A percentile compares a stretch with the other conserved stretches of the same genome.
phyloP scores from a whole-genome alignment of 2,329 filamentous ascomycete species.

The Colletotrichum sp. region DNA sequence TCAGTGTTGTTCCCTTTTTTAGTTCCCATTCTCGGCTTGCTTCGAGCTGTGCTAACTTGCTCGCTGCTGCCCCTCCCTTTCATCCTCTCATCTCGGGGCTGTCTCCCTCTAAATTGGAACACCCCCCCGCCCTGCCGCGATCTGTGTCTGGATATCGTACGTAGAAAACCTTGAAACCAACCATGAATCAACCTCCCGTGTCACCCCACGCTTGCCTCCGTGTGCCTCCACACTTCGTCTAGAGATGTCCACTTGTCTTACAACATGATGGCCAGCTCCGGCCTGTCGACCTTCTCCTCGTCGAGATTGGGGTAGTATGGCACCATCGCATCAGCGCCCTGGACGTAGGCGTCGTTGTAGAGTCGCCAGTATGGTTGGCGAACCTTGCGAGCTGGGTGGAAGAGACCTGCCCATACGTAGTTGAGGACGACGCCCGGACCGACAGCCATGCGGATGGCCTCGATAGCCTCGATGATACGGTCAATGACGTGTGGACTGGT shows the following conservation, averaged over 20 bases:
- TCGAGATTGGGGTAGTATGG: conserved; percentile 92
- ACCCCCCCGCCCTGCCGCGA: background rate
- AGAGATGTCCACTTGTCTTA: conserved; percentile 44
- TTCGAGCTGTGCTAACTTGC: background rate
- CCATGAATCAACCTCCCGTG: background rate
- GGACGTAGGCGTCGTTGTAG: conserved; percentile 97
- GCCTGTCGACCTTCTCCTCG: conserved; percentile 78
- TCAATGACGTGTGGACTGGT: conserved; percentile 98
- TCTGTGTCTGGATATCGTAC: background rate
- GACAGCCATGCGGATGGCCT: conserved; percentile 92
- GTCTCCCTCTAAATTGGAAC: background rate
- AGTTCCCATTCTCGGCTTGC: background rate
- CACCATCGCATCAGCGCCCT: conserved; percentile 91
- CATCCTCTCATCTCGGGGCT: background rate
- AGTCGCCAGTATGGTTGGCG: conserved; percentile 94
- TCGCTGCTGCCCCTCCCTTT: background rate
- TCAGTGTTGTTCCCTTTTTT: background rate
- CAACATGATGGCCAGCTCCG: conserved; percentile 83
- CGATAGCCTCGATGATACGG: conserved; percentile 95
- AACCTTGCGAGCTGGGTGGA: conserved; percentile 96
- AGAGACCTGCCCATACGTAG: conserved; percentile 96
- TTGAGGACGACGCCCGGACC: conserved; percentile 94
- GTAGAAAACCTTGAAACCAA: background rate
- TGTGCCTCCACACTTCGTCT: background rate
- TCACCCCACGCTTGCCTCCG: background rate